Evolutionary conservation across 371 early-diverging fungal genomes (phyloP).

Genomic region (Syncephalastrum monosporum): DNA sequence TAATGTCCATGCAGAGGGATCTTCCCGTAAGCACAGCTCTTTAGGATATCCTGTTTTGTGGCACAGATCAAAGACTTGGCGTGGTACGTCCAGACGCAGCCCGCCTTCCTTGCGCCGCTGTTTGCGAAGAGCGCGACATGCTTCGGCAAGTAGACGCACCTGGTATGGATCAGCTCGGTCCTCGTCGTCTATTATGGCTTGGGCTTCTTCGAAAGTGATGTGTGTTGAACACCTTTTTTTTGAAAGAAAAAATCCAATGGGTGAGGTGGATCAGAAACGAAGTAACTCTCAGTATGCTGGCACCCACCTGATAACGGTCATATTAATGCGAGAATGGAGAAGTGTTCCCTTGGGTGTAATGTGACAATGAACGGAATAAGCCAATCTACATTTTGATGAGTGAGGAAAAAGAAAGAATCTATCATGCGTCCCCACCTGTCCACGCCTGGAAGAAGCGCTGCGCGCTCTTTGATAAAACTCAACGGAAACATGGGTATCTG

Average conservation of each 20-base stretch:
- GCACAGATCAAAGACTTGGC: constrained; percentile 20
- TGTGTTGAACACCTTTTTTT: too few species aligned
- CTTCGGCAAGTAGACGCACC: too few species aligned
- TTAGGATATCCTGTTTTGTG: constrained; percentile 28
- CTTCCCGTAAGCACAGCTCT: constrained; percentile 6
- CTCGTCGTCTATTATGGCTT: too few species aligned
- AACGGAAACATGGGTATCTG: constrained; percentile 90
- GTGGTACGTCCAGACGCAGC: constrained; percentile 6
- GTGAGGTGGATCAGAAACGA: too few species aligned
- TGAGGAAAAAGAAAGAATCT: constrained; percentile 30
- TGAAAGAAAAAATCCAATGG: too few species aligned
- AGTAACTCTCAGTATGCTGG: constrained; percentile 30
- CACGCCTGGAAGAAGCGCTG: constrained; percentile 65
- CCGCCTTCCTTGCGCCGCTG: constrained; percentile 18
- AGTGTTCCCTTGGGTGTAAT: constrained; percentile 55
- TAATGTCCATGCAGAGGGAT: constrained; percentile 15
- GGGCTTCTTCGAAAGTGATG: too few species aligned
- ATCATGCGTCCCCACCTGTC: constrained; percentile 47
- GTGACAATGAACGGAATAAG: constrained; percentile 63
- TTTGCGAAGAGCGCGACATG: constrained; percentile 18
- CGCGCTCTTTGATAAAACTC: constrained; percentile 70
- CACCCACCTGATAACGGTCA: constrained; percentile 67
- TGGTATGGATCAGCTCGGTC: too few species aligned
- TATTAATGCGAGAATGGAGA: constrained; percentile 52
- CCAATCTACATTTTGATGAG: constrained; percentile 9